Evolutionary conservation across 495 filamentous ascomycete species (phyloP).

Genomic region (Neurospora intermedia): DNA sequence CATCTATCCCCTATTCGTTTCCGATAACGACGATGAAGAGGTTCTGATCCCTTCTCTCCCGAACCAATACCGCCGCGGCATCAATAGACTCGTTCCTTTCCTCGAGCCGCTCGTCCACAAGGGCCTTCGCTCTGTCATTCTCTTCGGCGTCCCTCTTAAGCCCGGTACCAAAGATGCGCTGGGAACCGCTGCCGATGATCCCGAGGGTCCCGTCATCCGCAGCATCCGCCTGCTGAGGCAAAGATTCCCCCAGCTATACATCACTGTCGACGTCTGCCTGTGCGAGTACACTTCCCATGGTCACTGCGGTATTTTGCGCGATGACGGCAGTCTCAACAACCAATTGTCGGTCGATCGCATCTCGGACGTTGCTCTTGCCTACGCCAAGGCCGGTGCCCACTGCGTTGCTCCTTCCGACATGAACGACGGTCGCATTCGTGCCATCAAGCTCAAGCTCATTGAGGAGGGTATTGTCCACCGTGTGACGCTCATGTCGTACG

Average conservation of each 20-base stretch:
- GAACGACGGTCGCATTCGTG: conserved; percentile 94
- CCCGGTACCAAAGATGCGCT: conserved; percentile 76
- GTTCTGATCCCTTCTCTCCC: conserved; percentile 82
- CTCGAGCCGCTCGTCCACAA: conserved; percentile 77
- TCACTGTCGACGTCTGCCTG: conserved; percentile 86
- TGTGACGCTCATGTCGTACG: conserved; percentile 89
- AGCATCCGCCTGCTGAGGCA: conserved; percentile 71
- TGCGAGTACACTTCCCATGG: conserved; percentile 99
- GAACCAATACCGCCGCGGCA: conserved; percentile 71
- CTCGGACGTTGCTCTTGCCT: conserved; percentile 83
- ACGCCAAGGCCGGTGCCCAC: conserved; percentile 86
- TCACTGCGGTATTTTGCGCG: conserved; percentile 88
- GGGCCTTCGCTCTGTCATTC: conserved; percentile 81
- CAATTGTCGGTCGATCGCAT: conserved; percentile 83
- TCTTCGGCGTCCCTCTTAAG: conserved; percentile 85
- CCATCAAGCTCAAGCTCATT: conserved; percentile 93
- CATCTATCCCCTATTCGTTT: conserved; percentile 94
- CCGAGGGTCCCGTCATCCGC: conserved; percentile 80
- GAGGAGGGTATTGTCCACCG: conserved; percentile 83
- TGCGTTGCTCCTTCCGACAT: conserved; percentile 97
- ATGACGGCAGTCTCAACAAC: conserved; percentile 90
- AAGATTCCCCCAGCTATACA: conserved; percentile 77
- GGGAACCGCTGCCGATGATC: conserved; percentile 89
- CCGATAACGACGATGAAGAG: conserved; percentile 87
- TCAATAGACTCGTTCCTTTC: conserved; percentile 79